Evolutionary conservation across 176 grass and related monocot species (phyloP).

Genomic region (Avena atlantica): DNA sequence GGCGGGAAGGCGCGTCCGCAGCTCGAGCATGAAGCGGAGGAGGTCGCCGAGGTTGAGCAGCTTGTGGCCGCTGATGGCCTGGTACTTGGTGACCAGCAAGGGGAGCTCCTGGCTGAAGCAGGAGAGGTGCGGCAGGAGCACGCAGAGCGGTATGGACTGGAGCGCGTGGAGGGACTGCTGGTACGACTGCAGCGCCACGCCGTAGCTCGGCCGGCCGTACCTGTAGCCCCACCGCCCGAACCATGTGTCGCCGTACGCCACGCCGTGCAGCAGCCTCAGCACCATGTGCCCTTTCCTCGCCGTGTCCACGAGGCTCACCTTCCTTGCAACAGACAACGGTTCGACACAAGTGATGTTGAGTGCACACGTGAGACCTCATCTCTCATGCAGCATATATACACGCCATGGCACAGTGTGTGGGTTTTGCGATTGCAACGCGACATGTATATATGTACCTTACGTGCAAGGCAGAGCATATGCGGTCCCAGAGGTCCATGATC

Average conservation of each 20-base stretch:
- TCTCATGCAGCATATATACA: conserved; percentile 10
- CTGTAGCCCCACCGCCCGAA: conserved; percentile 86
- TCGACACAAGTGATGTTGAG: neutral
- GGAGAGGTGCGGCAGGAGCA: conserved; percentile 56
- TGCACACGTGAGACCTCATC: conserved; percentile 1
- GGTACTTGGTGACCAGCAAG: conserved; percentile 74
- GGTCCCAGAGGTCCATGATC: conserved; percentile 89
- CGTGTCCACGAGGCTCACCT: conserved; percentile 69
- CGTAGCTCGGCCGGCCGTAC: conserved; percentile 72
- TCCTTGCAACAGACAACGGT: conserved; percentile 49
- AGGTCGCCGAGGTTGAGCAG: conserved; percentile 68
- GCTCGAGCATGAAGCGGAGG: conserved; percentile 89
- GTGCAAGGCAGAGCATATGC: conserved; percentile 68
- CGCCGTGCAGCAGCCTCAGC: conserved; percentile 73
- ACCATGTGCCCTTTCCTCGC: conserved; percentile 81
- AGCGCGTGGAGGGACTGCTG: conserved; percentile 73
- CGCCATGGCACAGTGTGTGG: neutral
- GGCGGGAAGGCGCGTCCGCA: conserved; percentile 63
- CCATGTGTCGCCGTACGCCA: conserved; percentile 84
- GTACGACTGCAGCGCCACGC: conserved; percentile 63
- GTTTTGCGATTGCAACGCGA: neutral
- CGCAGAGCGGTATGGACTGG: conserved; percentile 64
- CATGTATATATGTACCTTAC: conserved; percentile 53
- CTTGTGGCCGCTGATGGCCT: conserved; percentile 69
- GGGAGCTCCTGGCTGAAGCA: conserved; percentile 66